Conservation (phyloP, 2,329 filamentous ascomycete species). For the Ascocoryne sarcoides region DNA sequence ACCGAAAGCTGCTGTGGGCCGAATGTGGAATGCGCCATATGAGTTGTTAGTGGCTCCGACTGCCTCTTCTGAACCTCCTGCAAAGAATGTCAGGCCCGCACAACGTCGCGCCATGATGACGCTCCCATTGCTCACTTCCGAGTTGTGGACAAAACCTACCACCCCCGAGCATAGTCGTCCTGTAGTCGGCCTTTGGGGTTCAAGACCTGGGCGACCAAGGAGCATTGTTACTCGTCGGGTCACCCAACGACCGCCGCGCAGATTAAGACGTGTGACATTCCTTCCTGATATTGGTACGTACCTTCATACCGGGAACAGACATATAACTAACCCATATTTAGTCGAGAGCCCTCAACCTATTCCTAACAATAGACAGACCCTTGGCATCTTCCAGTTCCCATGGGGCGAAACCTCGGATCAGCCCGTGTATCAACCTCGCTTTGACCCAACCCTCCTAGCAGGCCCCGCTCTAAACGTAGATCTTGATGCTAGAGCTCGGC, state of each 20-base stretch:
- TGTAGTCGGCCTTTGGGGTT: constrained; percentile 24
- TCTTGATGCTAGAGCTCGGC: constrained; percentile 19
- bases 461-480: constrained; percentile 16
- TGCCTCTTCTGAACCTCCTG: constrained; percentile 22
- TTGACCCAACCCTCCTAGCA: constrained; percentile 17
- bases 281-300: constrained; percentile 47
- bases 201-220: constrained; percentile 20
- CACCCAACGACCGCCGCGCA: constrained; percentile 45
- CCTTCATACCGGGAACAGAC: background rate
- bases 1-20: constrained; percentile 12
- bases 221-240: constrained; percentile 33
- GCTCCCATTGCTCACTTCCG: constrained; percentile 19
- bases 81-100: constrained; percentile 21
- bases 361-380: constrained; percentile 46
- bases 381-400: constrained; percentile 58
- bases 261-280: constrained; percentile 46
- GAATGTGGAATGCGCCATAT: constrained; percentile 21
- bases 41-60: too few species aligned
- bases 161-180: constrained; percentile 10
- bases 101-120: constrained; percentile 11
- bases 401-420: constrained; percentile 56
- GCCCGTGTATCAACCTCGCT: constrained; percentile 35
- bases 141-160: constrained; percentile 24
- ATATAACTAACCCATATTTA: constrained; percentile 13
- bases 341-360: constrained; percentile 52